Evolutionary conservation across 805 yeast species (phyloP).

Genomic region (Starmerella asiatica): DNA sequence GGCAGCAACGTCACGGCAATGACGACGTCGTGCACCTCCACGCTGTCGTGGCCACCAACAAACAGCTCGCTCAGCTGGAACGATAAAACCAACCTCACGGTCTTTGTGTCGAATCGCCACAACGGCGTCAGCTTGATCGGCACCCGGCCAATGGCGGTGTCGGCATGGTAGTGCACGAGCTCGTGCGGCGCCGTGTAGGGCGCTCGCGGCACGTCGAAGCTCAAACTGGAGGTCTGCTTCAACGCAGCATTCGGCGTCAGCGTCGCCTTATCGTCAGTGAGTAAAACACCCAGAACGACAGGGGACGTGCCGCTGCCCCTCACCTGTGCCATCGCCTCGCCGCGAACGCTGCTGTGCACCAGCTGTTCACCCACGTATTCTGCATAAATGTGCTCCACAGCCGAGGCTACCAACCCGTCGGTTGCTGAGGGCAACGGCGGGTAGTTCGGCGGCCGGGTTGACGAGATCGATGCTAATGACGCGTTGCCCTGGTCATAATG

Average conservation of each 20-base stretch:
- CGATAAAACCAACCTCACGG: conserved; percentile 72
- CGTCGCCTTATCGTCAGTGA: conserved; percentile 18
- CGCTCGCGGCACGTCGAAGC: conserved; percentile 26
- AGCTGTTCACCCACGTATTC: conserved; percentile 55
- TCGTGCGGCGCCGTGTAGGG: conserved; percentile 37
- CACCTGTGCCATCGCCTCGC: conserved; percentile 53
- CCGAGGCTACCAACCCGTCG: conserved; percentile 47
- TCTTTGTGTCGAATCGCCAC: conserved; percentile 80
- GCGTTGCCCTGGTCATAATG: conserved; percentile 20
- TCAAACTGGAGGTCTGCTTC: conserved; percentile 14
- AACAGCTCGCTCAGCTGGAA: conserved; percentile 43
- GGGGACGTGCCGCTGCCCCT: conserved; percentile 12
- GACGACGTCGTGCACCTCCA: conserved; percentile 44
- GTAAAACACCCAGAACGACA: conserved; percentile 15
- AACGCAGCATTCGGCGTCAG: conserved; percentile 17
- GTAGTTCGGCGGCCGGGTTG: conserved; percentile 18
- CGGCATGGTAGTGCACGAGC: conserved; percentile 53
- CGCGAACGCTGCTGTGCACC: conserved; percentile 49
- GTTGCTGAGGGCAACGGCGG: conserved; percentile 23
- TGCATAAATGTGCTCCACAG: conserved; percentile 77
- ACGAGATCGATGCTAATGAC: conserved; percentile 19
- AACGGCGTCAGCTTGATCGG: conserved; percentile 68
- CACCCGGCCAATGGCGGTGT: conserved; percentile 30
- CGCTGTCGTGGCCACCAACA: conserved; percentile 26
- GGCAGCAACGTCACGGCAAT: conserved; percentile 42